A percentile compares a stretch with the other conserved stretches of the same genome.
Conservation (phyloP, 768 basidiomycete species). For the Hortiboletus campestris region DNA sequence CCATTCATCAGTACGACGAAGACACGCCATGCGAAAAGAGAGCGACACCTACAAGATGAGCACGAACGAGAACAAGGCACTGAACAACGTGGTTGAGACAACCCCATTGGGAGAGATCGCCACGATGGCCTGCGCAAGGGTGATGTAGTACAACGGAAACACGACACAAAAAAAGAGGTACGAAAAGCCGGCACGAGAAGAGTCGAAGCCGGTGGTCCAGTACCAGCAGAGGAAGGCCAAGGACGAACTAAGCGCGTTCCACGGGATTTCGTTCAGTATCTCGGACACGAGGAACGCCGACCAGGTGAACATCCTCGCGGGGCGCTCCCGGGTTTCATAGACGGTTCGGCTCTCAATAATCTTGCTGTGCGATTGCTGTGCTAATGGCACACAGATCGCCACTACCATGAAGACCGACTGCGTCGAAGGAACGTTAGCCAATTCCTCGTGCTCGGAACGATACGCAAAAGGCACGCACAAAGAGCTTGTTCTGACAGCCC, state of each 20-base stretch:
- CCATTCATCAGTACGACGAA: background rate
- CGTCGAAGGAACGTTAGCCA: background rate
- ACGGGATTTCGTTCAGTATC: constrained; percentile 45
- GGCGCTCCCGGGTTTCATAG: constrained; percentile 63
- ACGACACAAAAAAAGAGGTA: constrained; percentile 38
- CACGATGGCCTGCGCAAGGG: constrained; percentile 41
- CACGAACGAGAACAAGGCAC: constrained; percentile 39
- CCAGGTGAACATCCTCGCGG: constrained; percentile 65
- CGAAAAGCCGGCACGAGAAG: constrained; percentile 39
- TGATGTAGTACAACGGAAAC: constrained; percentile 45
- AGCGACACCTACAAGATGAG: constrained; percentile 39
- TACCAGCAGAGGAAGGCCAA: constrained; percentile 50
- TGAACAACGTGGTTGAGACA: constrained; percentile 41
- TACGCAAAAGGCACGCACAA: constrained; percentile 27
- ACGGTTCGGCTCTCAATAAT: constrained; percentile 54
- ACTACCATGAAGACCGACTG: constrained; percentile 53
- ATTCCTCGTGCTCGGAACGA: background rate
- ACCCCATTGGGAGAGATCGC: constrained; percentile 41
- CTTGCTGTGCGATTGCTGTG: constrained; percentile 58
- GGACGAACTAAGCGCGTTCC: constrained; percentile 40
- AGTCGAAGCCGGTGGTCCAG: constrained; percentile 42
- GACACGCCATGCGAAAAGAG: background rate
- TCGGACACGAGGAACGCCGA: constrained; percentile 52
- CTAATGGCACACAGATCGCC: constrained; percentile 43
- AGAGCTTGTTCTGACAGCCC: constrained; percentile 43